Evolutionary conservation across 2,329 filamentous ascomycete species (phyloP).

Genomic region (Colletotrichum sublineola): DNA sequence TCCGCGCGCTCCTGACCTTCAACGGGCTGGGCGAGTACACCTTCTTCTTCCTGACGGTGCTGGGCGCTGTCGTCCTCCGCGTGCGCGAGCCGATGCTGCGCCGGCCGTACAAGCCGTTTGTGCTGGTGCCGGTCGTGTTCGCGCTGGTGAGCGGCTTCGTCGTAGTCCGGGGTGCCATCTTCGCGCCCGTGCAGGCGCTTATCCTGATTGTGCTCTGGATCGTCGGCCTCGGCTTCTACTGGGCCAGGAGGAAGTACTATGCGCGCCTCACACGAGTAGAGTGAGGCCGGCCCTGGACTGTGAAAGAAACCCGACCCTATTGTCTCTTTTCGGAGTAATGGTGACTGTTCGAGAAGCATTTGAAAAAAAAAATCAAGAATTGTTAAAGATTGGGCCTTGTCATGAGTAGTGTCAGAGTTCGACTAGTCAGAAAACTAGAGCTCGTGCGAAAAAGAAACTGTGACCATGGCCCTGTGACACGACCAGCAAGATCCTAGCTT

Average conservation of each 20-base stretch:
- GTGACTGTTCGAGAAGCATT: not conserved
- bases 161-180: conserved; percentile 69
- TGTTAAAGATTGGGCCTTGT: not conserved
- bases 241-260: conserved; percentile 32
- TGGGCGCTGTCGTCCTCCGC: conserved; percentile 69
- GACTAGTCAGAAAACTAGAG: not conserved
- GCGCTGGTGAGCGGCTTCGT: conserved; percentile 71
- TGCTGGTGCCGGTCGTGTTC: conserved; percentile 66
- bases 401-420: not conserved
- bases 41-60: conserved; percentile 74
- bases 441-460: too few species aligned
- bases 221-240: conserved; percentile 61
- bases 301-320: too few species aligned
- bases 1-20: conserved; percentile 72
- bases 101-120: conserved; percentile 67
- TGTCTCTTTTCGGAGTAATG: too few species aligned
- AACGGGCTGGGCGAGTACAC: conserved; percentile 72
- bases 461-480: too few species aligned
- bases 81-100: conserved; percentile 66
- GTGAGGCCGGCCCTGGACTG: not conserved
- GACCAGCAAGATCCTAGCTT: too few species aligned
- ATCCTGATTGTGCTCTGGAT: conserved; percentile 66
- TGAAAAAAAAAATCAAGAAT: not conserved
- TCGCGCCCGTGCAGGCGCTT: conserved; percentile 67
- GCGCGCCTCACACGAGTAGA: not conserved